A percentile compares a stretch with the other conserved stretches of the same genome.
Conservation (phyloP, 305 asterid genomes). For the Petunia hybrid region DNA sequence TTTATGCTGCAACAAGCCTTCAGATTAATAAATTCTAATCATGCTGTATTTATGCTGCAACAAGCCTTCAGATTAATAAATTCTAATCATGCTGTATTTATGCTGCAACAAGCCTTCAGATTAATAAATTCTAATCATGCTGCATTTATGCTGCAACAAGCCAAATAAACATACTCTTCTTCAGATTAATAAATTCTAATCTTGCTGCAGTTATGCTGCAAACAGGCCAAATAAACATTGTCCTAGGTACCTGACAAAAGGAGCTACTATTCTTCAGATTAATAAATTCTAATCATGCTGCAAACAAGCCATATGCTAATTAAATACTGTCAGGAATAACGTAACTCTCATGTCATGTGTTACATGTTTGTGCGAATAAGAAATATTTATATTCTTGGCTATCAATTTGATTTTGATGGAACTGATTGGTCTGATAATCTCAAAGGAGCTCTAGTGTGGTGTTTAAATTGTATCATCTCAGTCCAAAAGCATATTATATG, state of each 20-base stretch:
- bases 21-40: too few species aligned
- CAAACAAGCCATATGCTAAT: too few species aligned
- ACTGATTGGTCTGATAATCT: neutral
- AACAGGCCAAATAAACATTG: neutral
- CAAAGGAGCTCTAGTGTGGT: neutral
- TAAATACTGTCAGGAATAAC: conserved; percentile 14
- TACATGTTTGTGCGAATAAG: neutral
- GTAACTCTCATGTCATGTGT: conserved; percentile 1
- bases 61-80: too few species aligned
- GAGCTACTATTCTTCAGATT: conserved; percentile 14
- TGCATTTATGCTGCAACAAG: too few species aligned
- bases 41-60: too few species aligned
- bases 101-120: too few species aligned
- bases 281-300: neutral
- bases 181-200: too few species aligned
- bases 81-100: too few species aligned
- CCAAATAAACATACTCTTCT: neutral
- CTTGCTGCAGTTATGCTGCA: too few species aligned
- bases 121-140: too few species aligned
- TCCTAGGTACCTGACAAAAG: neutral
- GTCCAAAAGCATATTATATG: neutral
- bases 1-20: too few species aligned
- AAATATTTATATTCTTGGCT: neutral
- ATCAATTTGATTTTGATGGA: neutral
- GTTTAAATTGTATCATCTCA: neutral